Evolutionary conservation across 768 basidiomycete genomes (phyloP), one percentile per base, ranked within the genome.

Genomic region (Podaxis rugospora): DNA sequence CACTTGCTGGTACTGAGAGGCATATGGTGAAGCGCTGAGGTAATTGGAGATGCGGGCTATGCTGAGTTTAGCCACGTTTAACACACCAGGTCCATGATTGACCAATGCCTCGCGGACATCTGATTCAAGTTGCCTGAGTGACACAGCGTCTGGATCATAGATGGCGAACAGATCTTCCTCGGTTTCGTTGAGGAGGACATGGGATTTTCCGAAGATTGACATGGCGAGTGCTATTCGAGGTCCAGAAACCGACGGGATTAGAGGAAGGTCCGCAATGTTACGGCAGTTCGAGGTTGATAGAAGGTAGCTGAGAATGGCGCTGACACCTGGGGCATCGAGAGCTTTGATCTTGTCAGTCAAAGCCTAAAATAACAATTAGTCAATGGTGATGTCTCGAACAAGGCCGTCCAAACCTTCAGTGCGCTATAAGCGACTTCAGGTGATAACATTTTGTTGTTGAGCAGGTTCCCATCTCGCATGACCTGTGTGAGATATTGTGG

Each of bases 201-300:
- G 65, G 0, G 44, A 54, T 1, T 13, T 10, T 44, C n/a, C 57
- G 54, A 5, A 7, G 28, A 9, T 9, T 1, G 28, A 32, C 28
- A 2, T 32, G 28, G 28, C 7, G 28, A 32, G 28, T 1, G 28
- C 28, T 2, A 32, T 32, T 32, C 28, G 28, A 32, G 28, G 7
- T 9, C 67, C 69, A 11, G 64, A 67, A 1, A 72, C 64, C 1
- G 72, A 58, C 0, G 72, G 71, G 23, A 80, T 51, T 18, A 82
- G 57, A 1, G 78, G 79, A 2, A 82, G 66, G 1, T 70, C 73
- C 11, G 73, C 59, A 6, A 82, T 51, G 54, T 75, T 70, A 16
- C 62, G 59, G 16, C 80, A 52, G 25, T 76, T 65, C 0, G 65
- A 55, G 0, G 68, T 68, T 1, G 74, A 74, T 2, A 81, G 64